Percentiles rank a stretch among this genome's conserved stretches.
Evolutionary conservation across 2,329 filamentous ascomycete genomes (phyloP).

Genomic region (Claviceps arundinis): DNA sequence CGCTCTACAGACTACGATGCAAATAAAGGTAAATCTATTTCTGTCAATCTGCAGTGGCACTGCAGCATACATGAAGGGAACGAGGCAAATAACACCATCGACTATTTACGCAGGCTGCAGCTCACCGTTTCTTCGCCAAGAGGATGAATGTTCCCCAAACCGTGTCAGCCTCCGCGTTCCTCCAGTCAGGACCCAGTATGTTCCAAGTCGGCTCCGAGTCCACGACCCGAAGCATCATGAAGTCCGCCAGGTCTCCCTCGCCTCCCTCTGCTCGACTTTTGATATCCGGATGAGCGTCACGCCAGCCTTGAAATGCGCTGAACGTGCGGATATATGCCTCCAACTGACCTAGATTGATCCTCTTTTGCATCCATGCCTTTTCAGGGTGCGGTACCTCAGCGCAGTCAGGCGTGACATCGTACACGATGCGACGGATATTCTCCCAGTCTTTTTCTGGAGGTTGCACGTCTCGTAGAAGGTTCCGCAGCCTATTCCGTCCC

Average conservation of each 20-base stretch:
- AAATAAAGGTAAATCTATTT: no score
- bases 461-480: constrained; percentile 35
- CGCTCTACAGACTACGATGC: no score
- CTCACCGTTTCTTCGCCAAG: constrained; percentile 32
- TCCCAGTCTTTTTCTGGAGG: constrained; percentile 39
- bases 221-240: constrained; percentile 45
- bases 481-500: constrained; percentile 40
- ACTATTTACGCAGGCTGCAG: not conserved
- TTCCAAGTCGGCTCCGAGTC: constrained; percentile 40
- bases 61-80: no score
- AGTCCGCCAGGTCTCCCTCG: constrained; percentile 46
- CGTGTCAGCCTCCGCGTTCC: constrained; percentile 38
- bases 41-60: no score
- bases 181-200: constrained; percentile 33
- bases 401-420: constrained; percentile 37
- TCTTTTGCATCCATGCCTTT: constrained; percentile 37
- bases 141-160: constrained; percentile 51
- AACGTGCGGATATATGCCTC: constrained; percentile 51
- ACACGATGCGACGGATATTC: constrained; percentile 38
- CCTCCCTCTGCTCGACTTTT: constrained; percentile 40
- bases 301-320: constrained; percentile 46
- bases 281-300: constrained; percentile 36
- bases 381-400: constrained; percentile 19
- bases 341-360: constrained; percentile 40
- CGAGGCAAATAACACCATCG: no score